These are phyloP conservation scores for Colletotrichum sp. DNA, from an alignment of 2,329 filamentous ascomycete species.

Conservation along the genomic window DNA sequence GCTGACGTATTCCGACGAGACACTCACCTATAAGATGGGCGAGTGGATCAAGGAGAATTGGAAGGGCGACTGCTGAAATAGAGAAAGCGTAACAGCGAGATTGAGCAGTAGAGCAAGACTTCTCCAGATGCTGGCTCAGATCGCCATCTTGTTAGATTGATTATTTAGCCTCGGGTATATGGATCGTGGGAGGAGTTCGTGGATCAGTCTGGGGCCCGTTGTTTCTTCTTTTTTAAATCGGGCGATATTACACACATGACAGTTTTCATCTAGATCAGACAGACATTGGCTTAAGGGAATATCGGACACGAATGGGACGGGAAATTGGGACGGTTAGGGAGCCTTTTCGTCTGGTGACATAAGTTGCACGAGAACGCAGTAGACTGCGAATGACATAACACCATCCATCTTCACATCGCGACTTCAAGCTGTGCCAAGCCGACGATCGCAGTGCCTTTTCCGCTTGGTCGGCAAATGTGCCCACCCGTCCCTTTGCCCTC, in stretches of 20 bases:
- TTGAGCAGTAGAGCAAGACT: not conserved
- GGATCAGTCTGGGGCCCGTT: not conserved
- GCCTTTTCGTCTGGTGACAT: not conserved
- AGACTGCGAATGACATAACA: not conserved
- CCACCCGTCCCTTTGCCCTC: not conserved
- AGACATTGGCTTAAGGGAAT: not conserved
- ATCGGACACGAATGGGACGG: not conserved
- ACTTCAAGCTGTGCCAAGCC: not conserved
- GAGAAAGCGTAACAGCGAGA: not conserved
- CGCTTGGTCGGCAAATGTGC: not conserved
- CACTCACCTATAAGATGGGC: conserved; percentile 60
- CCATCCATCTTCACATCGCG: not conserved
- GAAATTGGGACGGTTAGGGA: not conserved
- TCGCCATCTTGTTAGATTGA: not conserved
- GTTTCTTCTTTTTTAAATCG: not conserved
- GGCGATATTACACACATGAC: not conserved
- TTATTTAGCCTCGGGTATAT: not conserved
- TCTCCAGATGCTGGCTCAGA: not conserved
- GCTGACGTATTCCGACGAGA: conserved; percentile 55
- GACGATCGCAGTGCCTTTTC: not conserved
- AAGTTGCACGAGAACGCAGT: not conserved
- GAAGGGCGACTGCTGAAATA: conserved; percentile 50
- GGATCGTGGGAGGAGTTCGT: not conserved
- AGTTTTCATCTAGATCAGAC: not conserved
- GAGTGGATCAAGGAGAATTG: conserved; percentile 67